Conservation (phyloP, 2,329 filamentous ascomycete species). For the Diaporthe sp. region DNA sequence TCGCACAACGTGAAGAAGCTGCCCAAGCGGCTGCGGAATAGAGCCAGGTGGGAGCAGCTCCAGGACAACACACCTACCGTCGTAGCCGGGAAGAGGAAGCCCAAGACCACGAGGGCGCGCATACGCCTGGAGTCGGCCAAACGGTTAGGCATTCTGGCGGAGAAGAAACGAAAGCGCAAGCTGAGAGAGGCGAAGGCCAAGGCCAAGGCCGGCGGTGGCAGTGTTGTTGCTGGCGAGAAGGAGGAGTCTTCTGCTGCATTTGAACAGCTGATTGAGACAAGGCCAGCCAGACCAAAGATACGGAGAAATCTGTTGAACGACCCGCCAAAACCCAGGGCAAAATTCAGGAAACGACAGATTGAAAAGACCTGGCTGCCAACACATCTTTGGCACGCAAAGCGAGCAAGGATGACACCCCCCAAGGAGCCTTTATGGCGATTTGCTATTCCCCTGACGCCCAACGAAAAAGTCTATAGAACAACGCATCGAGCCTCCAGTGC, state of each 20-base stretch:
- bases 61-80: slow-evolving; percentile 93
- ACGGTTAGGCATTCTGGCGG: slow-evolving; percentile 74
- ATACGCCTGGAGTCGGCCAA: slow-evolving; percentile 84
- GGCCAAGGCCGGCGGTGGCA: slow-evolving; percentile 43
- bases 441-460: slow-evolving; percentile 85
- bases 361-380: slow-evolving; percentile 96
- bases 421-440: slow-evolving; percentile 91
- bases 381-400: slow-evolving; percentile 93
- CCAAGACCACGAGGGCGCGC: slow-evolving; percentile 68
- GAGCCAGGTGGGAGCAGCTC: slow-evolving; percentile 81
- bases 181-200: slow-evolving; percentile 50
- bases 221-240: slow-evolving; percentile 42
- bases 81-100: slow-evolving; percentile 74
- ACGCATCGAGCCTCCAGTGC: slow-evolving; percentile 85
- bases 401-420: slow-evolving; percentile 88
- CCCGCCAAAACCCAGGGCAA: slow-evolving; percentile 68
- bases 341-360: slow-evolving; percentile 87
- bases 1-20: slow-evolving; percentile 96
- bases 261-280: slow-evolving; percentile 53
- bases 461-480: slow-evolving; percentile 89
- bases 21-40: slow-evolving; percentile 79
- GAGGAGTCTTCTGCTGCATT: slow-evolving; percentile 41
- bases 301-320: slow-evolving; percentile 78
- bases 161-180: slow-evolving; percentile 65
- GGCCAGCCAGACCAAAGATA: slow-evolving; percentile 72